phyloP scores from a whole-genome alignment of 305 asterid species.

The Plantago lanceolata region DNA sequence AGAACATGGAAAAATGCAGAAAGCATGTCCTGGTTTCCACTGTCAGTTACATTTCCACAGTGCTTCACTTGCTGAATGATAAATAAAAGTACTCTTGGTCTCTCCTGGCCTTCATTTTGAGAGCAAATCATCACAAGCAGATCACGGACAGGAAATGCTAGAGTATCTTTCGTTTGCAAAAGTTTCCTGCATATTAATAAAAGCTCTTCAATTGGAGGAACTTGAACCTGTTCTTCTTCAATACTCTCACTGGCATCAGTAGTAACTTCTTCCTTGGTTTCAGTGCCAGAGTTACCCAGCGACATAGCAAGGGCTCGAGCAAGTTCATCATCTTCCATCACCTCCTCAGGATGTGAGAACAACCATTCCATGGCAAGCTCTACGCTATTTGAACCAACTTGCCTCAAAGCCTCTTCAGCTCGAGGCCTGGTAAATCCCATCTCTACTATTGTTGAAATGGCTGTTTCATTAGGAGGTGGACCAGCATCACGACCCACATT shows the following conservation, averaged over 20 bases:
- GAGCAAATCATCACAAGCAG: slow-evolving; percentile 89
- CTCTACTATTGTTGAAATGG: slow-evolving; percentile 77
- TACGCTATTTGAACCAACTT: slow-evolving; percentile 93
- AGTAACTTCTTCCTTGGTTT: slow-evolving; percentile 54
- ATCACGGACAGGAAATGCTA: slow-evolving; percentile 91
- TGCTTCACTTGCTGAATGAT: slow-evolving; percentile 76
- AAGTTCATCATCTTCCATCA: slow-evolving; percentile 92
- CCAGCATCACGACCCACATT: slow-evolving; percentile 64
- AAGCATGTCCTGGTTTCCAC: slow-evolving; percentile 56
- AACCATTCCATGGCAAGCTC: slow-evolving; percentile 99
- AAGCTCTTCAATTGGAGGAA: slow-evolving; percentile 86
- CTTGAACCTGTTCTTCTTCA: slow-evolving; percentile 76
- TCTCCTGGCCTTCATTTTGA: slow-evolving; percentile 81
- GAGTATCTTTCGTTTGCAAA: slow-evolving; percentile 72
- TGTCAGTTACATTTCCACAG: slow-evolving; percentile 49
- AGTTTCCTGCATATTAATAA: slow-evolving; percentile 73
- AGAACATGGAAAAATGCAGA: slow-evolving; percentile 80
- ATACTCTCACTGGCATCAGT: slow-evolving; percentile 45
- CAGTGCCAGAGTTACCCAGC: slow-evolving; percentile 81
- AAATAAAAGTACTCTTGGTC: slow-evolving; percentile 69
- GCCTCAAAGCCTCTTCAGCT: slow-evolving; percentile 95
- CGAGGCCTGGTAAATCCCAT: slow-evolving; percentile 92
- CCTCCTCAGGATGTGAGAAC: slow-evolving; percentile 93
- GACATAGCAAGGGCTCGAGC: slow-evolving; percentile 99
- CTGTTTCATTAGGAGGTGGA: slow-evolving; percentile 76